Base-by-base conservation (phyloP, 306 rosid genomes). In the Rosa rugosa region DNA sequence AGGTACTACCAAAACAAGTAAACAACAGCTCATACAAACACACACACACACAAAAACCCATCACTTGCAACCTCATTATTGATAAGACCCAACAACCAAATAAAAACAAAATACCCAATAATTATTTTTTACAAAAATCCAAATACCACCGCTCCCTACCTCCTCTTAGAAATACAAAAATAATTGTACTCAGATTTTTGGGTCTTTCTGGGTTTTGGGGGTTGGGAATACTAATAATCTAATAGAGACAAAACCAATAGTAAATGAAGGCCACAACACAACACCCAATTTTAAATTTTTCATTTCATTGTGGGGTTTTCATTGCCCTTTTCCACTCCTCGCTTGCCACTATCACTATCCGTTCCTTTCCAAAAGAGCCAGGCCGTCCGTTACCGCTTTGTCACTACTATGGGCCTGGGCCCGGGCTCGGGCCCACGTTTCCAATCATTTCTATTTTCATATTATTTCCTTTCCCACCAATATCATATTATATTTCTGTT, bases 351-450 rank as follows among this genome's bases (percentile, higher is more conserved):
- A 75, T 82, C 87, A 53, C 82, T 22, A 75, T 84, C 89, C 27
- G 67, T 23, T 71, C 75, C 84, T 78, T 84, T 86, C 80, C 83
- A 68, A 92, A 92, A 90, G 98, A 85, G 72, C 87, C 90, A 63
- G 45, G 71, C 83, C 93, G 92, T 86, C 91, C 62, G 82, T 53
- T 91, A 80, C 76, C 66, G 2, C 78, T 87, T 89, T 88, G 94
- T 89, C 89, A 11, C 79, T 74, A 77, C 85, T 83, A 80, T 80
- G 84, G 88, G 85, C 84, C 86, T 76, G 87, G 87, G 49, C 84
- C 87, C 3, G 27, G 65, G 78, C 31, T 0, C 31, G 31, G 31
- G 31, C 27, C 79, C 72, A 47, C 67, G 82, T 68, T 71, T 23
- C 72, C 38, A 60, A 78, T 57, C 68, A 69, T 65, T 68, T 59